A percentile compares a stretch with the other conserved stretches of the same genome.
phyloP scores from a whole-genome alignment of 768 basidiomycete species.

The Podaxis sp. region DNA sequence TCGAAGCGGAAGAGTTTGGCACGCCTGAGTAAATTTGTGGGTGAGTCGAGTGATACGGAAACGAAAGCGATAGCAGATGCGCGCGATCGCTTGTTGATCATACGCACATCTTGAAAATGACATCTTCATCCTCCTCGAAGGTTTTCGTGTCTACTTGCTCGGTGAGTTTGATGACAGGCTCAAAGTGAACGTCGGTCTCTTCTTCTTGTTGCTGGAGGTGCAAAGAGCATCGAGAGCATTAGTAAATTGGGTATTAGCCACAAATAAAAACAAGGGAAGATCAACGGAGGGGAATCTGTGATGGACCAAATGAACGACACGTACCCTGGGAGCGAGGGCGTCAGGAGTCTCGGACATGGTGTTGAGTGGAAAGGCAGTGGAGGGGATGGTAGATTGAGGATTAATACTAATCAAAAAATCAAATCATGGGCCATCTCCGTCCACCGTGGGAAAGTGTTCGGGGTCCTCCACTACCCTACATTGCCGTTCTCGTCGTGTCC shows the following conservation, averaged over 20 bases:
- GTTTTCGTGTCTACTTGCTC: conserved; percentile 96
- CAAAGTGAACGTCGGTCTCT: conserved; percentile 88
- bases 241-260: conserved; percentile 13
- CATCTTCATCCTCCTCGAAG: conserved; percentile 89
- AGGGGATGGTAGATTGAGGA: conserved; percentile 21
- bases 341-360: conserved; percentile 60
- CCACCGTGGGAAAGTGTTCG: conserved; percentile 9
- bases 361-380: conserved; percentile 28
- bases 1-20: conserved; percentile 98
- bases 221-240: conserved; percentile 19
- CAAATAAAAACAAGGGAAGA: neutral
- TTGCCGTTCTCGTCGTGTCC: conserved; percentile 11
- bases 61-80: conserved; percentile 36
- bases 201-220: conserved; percentile 51
- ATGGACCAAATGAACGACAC: conserved; percentile 34
- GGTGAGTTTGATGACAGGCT: conserved; percentile 95
- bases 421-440: conserved; percentile 16
- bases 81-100: conserved; percentile 24
- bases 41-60: conserved; percentile 14
- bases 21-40: conserved; percentile 57
- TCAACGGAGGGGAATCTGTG: conserved; percentile 18
- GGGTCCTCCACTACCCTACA: conserved; percentile 10
- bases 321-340: conserved; percentile 71
- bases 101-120: conserved; percentile 92
- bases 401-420: conserved; percentile 15